A percentile compares a stretch with the other conserved stretches of the same genome.
Evolutionary conservation across 768 basidiomycete species (phyloP).

Genomic region (Tricholoma flavovirens): DNA sequence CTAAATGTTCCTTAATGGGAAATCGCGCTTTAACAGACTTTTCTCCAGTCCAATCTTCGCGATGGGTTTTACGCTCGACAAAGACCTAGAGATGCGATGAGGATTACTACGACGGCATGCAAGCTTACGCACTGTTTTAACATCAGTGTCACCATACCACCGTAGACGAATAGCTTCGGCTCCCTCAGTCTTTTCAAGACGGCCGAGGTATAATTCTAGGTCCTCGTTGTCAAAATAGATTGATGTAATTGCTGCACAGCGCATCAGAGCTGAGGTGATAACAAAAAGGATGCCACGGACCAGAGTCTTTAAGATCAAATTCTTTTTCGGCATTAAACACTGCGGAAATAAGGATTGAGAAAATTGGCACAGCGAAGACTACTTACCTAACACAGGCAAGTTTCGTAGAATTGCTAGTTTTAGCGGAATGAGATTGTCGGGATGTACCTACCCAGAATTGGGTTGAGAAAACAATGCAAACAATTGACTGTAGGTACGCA

Average conservation of each 20-base stretch:
- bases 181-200: constrained; percentile 97
- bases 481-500: constrained; percentile 24
- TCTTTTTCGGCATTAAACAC: constrained; percentile 95
- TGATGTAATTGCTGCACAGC: constrained; percentile 75
- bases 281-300: constrained; percentile 28
- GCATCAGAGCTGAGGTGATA: not conserved
- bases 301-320: constrained; percentile 79
- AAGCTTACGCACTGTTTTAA: constrained; percentile 59
- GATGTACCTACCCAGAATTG: constrained; percentile 53
- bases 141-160: constrained; percentile 91
- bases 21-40: constrained; percentile 98
- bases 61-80: constrained; percentile 86
- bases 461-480: not conserved
- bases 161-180: constrained; percentile 94
- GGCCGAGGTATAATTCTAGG: constrained; percentile 91
- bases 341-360: constrained; percentile 21
- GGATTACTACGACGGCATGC: not conserved
- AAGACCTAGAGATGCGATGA: constrained; percentile 51
- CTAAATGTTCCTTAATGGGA: constrained; percentile 87
- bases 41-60: constrained; percentile 99
- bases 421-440: constrained; percentile 89
- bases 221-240: constrained; percentile 97
- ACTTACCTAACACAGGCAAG: constrained; percentile 84
- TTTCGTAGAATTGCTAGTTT: constrained; percentile 91
- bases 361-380: not conserved